Conservation (phyloP, 2,329 filamentous ascomycete genomes). For the Nigrospora oryzae region DNA sequence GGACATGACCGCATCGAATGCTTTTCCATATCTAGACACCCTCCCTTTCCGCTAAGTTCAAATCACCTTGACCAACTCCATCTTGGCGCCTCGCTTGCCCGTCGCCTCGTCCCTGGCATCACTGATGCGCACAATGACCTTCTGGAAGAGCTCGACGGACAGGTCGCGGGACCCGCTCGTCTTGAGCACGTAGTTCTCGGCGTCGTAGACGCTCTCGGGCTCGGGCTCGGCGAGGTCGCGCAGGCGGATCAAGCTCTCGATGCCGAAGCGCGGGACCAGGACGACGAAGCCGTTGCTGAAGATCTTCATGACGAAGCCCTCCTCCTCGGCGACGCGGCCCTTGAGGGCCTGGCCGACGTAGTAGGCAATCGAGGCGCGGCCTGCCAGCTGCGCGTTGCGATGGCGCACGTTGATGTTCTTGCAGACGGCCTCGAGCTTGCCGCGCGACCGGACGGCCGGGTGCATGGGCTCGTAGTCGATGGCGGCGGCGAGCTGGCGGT, state of each 20-base stretch:
- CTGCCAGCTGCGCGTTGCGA: conserved; percentile 93
- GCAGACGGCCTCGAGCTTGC: conserved; percentile 86
- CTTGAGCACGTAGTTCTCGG: conserved; percentile 72
- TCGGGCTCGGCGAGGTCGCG: conserved; percentile 72
- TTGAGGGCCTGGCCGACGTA: conserved; percentile 96
- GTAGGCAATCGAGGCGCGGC: conserved; percentile 90
- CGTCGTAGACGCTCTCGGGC: conserved; percentile 75
- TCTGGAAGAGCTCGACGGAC: conserved; percentile 79
- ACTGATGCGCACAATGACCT: conserved; percentile 79
- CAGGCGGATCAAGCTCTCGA: conserved; percentile 83
- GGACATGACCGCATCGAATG: no score
- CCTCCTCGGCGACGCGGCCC: conserved; percentile 66
- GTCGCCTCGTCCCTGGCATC: conserved; percentile 92
- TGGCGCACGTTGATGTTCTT: conserved; percentile 98
- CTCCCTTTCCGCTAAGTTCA: background rate
- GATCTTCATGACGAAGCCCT: conserved; percentile 93
- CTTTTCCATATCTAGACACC: no score
- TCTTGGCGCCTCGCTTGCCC: conserved; percentile 87
- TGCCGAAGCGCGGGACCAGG: conserved; percentile 90
- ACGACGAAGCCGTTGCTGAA: conserved; percentile 98
- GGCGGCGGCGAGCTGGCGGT: conserved; percentile 88
- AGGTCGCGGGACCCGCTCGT: conserved; percentile 46
- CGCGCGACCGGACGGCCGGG: conserved; percentile 69
- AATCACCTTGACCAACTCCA: conserved; percentile 48
- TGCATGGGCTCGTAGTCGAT: conserved; percentile 90